Base-by-base conservation (phyloP, 495 filamentous ascomycete genomes). In the Patellaria atrata region DNA sequence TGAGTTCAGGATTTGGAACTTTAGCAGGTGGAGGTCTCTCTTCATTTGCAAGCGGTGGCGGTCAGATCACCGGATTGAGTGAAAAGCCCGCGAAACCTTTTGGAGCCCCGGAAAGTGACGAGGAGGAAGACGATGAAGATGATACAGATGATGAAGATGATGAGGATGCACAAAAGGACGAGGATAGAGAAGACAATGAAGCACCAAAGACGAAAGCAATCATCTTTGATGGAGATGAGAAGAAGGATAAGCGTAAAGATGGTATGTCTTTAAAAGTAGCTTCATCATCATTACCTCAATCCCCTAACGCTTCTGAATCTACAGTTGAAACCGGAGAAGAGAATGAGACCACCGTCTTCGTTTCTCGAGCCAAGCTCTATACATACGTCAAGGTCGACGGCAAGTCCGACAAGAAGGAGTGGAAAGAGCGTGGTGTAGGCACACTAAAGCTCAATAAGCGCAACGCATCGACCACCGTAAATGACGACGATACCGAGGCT, bases 371-470 rank as follows among this genome's bases (percentile, higher is more conserved):
- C 13, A 91, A 86, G 58, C 67, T 94, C 20, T 94, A 73, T 58
- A 55, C 72, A 28, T 79, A 83, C 45, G 16, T 26, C 7, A 39
- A 25, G 24, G 23, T 17, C 13, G n/a, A n/a, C n/a, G 34, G 30
- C 22, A 41, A 47, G 12, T 33, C 38, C 3, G 61, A 67, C 20
- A 61, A 71, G 36, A 78, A 77, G 42, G 64, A 65, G n/a, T 94
- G 85, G 85, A 83, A 82, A 48, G 85, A 94, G 56, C 71, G 84
- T 16, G 85, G 85, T 13, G 65, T 74, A 6, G 85, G 85, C 22
- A 75, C 71, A 33, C 68, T 94, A 46, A 86, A 86, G 57, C 64
- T 94, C 50, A 93, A 94, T 47, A n/a, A n/a, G n/a, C n/a, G n/a
- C n/a, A n/a, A n/a, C n/a, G n/a, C n/a, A n/a, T n/a, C n/a, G n/a